phyloP scores from a whole-genome alignment of 495 filamentous ascomycete genomes.

The Neurospora sp. region DNA sequence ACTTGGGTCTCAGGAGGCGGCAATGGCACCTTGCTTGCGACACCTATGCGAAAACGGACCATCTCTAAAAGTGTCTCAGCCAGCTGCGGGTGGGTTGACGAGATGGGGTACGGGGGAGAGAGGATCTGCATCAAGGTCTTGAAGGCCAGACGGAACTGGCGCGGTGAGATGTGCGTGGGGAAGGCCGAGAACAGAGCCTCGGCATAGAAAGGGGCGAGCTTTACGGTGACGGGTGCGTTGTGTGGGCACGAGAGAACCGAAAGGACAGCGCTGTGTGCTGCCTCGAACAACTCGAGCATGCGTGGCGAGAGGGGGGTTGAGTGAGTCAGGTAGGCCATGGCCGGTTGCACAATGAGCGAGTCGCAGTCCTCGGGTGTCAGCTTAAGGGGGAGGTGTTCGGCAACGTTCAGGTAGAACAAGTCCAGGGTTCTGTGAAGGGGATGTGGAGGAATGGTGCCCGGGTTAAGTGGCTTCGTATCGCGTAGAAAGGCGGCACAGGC shows the following conservation, averaged over 20 bases:
- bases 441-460: slow-evolving; percentile 58
- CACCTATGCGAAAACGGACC: slow-evolving; percentile 55
- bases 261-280: slow-evolving; percentile 80
- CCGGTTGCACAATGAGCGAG: slow-evolving; percentile 61
- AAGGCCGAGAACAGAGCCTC: slow-evolving; percentile 77
- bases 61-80: slow-evolving; percentile 75
- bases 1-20: slow-evolving; percentile 14
- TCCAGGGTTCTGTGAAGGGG: slow-evolving; percentile 72
- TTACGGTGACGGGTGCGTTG: slow-evolving; percentile 58
- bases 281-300: slow-evolving; percentile 71
- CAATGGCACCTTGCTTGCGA: slow-evolving; percentile 37
- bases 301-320: slow-evolving; percentile 29
- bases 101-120: slow-evolving; percentile 68
- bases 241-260: slow-evolving; percentile 72
- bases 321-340: slow-evolving; percentile 66
- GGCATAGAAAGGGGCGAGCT: slow-evolving; percentile 77
- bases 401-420: slow-evolving; percentile 84
- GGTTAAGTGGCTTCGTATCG: slow-evolving; percentile 46
- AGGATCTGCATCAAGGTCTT: slow-evolving; percentile 79
- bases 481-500: slow-evolving; percentile 61
- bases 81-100: slow-evolving; percentile 61
- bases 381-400: slow-evolving; percentile 73
- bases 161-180: slow-evolving; percentile 68
- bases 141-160: slow-evolving; percentile 91
- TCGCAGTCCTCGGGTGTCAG: slow-evolving; percentile 58